These are phyloP conservation scores for Ganoderma multipileum DNA, from an alignment of 1,284 basidiomycete species.

Conservation along the genomic window DNA sequence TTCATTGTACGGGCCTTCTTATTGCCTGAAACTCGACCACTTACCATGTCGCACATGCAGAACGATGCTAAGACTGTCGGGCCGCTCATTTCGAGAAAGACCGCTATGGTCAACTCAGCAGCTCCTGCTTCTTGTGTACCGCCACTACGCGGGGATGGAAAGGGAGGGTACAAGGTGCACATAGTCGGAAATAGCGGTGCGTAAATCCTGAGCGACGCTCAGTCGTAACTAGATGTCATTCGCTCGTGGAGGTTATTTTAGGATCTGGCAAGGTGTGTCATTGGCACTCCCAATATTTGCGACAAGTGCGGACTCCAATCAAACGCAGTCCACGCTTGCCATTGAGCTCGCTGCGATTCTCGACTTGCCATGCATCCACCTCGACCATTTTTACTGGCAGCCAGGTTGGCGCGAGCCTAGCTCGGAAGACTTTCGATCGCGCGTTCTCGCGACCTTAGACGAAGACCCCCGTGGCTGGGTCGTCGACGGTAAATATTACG, in stretches of 20 bases:
- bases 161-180: slow-evolving; percentile 55
- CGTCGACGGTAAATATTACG: slow-evolving; percentile 37
- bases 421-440: slow-evolving; percentile 30
- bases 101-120: too few relatives aligned
- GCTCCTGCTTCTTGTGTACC: slow-evolving; percentile 1
- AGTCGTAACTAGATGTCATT: too few relatives aligned
- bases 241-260: background rate
- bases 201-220: slow-evolving; percentile 10
- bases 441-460: slow-evolving; percentile 29
- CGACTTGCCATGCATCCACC: slow-evolving; percentile 35
- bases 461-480: slow-evolving; percentile 35
- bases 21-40: background rate
- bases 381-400: slow-evolving; percentile 36
- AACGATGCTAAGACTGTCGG: background rate
- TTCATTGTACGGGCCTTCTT: too few relatives aligned
- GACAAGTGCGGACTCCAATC: background rate
- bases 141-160: slow-evolving; percentile 54
- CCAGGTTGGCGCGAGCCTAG: slow-evolving; percentile 34
- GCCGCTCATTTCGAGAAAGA: background rate
- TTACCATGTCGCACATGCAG: background rate
- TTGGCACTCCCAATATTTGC: slow-evolving; percentile 7
- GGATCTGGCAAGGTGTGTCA: slow-evolving; percentile 24
- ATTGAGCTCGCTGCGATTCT: slow-evolving; percentile 52
- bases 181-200: slow-evolving; percentile 63
- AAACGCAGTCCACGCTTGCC: slow-evolving; percentile 55